Base-by-base conservation (phyloP, 371 early-diverging fungal species). In the Mortierella sp. region DNA sequence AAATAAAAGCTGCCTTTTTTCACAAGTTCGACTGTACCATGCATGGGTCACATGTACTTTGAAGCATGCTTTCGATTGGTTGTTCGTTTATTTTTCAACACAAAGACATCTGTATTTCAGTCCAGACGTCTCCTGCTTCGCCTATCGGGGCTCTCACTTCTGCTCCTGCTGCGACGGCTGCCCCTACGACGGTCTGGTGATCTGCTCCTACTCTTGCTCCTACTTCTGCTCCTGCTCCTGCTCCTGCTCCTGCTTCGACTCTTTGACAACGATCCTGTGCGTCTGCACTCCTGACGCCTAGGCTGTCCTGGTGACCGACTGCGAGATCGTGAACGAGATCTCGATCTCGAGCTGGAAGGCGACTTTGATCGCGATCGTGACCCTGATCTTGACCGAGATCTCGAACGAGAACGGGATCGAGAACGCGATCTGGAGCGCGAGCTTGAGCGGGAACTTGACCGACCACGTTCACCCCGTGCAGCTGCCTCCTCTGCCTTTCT, bases 221-320 rank as follows among this genome's bases (percentile, higher is more conserved):
- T 24, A 24, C 26, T 55, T 24, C 24, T 11, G 55, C 26, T 55
- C 55, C 55, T 11, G 26, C 26, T 24, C 55, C n/a, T n/a, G n/a
- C n/a, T n/a, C n/a, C n/a, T n/a, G n/a, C n/a, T n/a, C n/a, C n/a
- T 31, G 55, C 74, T 73, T 50, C 63, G 69, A 26, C 79, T 79
- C 14, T 66, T 55, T 1, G 63, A 50, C 40, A 44, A 7, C 4
- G 73, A 68, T 48, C 55, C 55, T 39, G 69, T 64, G 14, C 64
- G 64, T 31, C 19, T 37, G 50, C 64, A 58, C 37, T 43, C 63
- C 13, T 22, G 55, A 8, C 48, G 41, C 50, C 64, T 31, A 14
- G 58, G 24, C 11, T 68, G 64, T 19, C 45, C 58, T 19, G 45
- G 64, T 16, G 70, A 70, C 5, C 53, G 52, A 24, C 70, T 64